phyloP scores from a whole-genome alignment of 108 stramenopile species.

The Stephanodiscus triporus region DNA sequence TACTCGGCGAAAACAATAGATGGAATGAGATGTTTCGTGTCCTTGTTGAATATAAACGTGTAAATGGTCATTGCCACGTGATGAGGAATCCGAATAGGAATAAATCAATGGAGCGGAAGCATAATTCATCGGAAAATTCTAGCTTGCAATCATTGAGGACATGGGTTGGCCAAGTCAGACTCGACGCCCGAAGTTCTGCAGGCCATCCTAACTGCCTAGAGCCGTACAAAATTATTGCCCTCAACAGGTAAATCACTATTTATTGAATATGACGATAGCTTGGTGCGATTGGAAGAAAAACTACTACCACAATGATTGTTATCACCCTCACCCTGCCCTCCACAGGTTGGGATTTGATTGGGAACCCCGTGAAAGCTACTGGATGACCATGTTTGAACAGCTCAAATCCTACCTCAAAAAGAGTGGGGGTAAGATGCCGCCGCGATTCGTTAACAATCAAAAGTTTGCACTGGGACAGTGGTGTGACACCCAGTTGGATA shows the following conservation, averaged over 20 bases:
- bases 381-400: conserved; percentile 47
- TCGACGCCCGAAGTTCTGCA: conserved; percentile 25
- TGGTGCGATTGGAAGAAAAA: background rate
- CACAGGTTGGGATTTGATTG: conserved; percentile 45
- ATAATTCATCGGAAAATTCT: conserved; percentile 10
- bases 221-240: conserved; percentile 42
- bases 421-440: conserved; percentile 38
- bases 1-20: conserved; percentile 23
- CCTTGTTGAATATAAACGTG: conserved; percentile 42
- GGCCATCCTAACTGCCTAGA: conserved; percentile 33
- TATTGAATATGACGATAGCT: background rate
- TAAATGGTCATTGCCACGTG: conserved; percentile 58
- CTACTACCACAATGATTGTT: background rate
- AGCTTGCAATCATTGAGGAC: conserved; percentile 20
- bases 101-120: conserved; percentile 2
- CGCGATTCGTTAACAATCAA: conserved; percentile 9
- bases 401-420: conserved; percentile 29
- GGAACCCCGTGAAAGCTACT: conserved; percentile 42
- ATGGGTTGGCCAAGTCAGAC: conserved; percentile 29
- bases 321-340: background rate
- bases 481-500: conserved; percentile 44
- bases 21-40: conserved; percentile 63
- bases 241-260: background rate
- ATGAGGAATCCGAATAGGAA: conserved; percentile 22
- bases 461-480: conserved; percentile 39